Evolutionary conservation across 2,329 filamentous ascomycete genomes (phyloP), one percentile per base, ranked within the genome.

Genomic region (Amauroascus verrucosus): DNA sequence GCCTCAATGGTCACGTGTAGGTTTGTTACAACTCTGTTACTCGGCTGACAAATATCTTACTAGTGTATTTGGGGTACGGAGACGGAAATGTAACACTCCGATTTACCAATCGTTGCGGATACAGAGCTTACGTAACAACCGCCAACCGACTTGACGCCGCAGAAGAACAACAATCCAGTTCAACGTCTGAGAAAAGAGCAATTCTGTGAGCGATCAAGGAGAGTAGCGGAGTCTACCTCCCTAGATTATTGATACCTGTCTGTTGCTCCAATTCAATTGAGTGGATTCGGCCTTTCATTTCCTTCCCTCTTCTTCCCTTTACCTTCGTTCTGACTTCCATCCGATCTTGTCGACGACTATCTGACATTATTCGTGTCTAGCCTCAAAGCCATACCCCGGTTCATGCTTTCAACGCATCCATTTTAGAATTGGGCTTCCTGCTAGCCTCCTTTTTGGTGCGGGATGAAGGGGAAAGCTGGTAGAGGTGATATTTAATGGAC

Each of bases 391-490:
- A 38, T 14, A 35, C 14, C 16, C 18, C 20, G 9, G 43, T 46
- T 28, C n/a, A 52, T 46, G 43, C 32, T 37, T 30, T 9, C n/a
- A 26, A n/a, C 30, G n/a, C n/a, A 37, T 28, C 22, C 20, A 2
- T 20, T 28, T 18, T 52, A 48, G 28, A 24, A 44, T 24, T 44
- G 48, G 48, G 38, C 48, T 35, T 24, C n/a, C 14, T 44, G 26
- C 38, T 38, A 41, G 38, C 26, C 38, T 18, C 14, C 9, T 16
- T 43, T 33, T 6, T 20, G 33, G 32, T 47, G 41, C 32, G 49
- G 28, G 18, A 53, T 53, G 51, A 40, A 43, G 41, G 22, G 43
- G 35, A 8, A 32, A 13, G 18, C 44, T 33, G 38, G n/a, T 33
- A 48, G 24, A 1, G 20, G 30, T 53, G 26, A 22, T 35, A 28